phyloP scores from a whole-genome alignment of 805 yeast species.

The Saturnispora kantuleensis region DNA sequence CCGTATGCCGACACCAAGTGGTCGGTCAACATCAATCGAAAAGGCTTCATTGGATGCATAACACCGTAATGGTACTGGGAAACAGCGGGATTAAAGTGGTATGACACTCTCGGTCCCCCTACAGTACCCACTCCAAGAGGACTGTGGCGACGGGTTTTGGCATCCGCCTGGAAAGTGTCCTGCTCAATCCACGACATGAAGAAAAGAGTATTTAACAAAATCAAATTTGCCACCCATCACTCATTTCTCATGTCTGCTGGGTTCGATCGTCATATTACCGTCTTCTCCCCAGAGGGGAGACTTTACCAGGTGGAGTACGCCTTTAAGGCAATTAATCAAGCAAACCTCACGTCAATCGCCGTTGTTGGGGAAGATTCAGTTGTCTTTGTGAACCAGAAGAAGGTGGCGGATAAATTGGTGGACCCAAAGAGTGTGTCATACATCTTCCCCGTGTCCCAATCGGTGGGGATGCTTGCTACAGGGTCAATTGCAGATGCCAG shows the following conservation, averaged over 20 bases:
- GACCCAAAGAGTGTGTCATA: constrained; percentile 84
- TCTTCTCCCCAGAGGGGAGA: constrained; percentile 97
- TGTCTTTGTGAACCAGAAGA: constrained; percentile 87
- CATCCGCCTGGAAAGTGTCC: constrained; percentile 16
- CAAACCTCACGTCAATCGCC: constrained; percentile 84
- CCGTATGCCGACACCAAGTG: constrained; percentile 81
- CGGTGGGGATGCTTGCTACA: constrained; percentile 83
- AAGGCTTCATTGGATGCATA: constrained; percentile 97
- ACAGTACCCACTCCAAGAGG: constrained; percentile 36
- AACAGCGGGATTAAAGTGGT: constrained; percentile 78
- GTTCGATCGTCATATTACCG: constrained; percentile 96
- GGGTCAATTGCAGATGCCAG: constrained; percentile 97
- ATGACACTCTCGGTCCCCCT: constrained; percentile 50
- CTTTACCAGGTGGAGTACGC: constrained; percentile 94
- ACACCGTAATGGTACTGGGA: constrained; percentile 84
- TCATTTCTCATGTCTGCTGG: constrained; percentile 48
- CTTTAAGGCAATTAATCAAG: constrained; percentile 81
- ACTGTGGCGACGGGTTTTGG: constrained; percentile 22
- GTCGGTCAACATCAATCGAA: constrained; percentile 86
- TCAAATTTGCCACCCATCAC: no score
- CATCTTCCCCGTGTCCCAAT: constrained; percentile 70
- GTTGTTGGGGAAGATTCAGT: constrained; percentile 79
- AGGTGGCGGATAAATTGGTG: constrained; percentile 88
- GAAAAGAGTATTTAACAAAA: no score
- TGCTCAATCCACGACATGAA: constrained; percentile 20